Evolutionary conservation across 495 filamentous ascomycete genomes (phyloP).

Genomic region (Penicillium chermesinum): DNA sequence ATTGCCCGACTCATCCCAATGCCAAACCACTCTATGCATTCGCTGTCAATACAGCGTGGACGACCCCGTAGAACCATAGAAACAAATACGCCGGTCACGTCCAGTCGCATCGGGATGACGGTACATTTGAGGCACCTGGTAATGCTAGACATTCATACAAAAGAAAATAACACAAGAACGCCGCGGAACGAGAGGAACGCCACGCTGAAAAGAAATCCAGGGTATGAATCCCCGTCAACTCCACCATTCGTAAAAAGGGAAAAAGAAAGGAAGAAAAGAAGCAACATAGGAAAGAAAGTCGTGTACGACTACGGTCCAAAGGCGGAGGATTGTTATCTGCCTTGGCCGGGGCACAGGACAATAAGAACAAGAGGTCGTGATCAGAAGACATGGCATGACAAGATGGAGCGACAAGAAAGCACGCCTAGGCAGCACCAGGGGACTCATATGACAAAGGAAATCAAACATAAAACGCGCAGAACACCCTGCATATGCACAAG

Average conservation of each 20-base stretch:
- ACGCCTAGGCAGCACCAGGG: conserved; percentile 23
- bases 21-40: conserved; percentile 1
- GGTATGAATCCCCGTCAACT: conserved; percentile 18
- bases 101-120: conserved; percentile 12
- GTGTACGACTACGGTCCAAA: not conserved
- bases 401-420: conserved; percentile 13
- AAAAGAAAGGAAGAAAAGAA: conserved; percentile 5
- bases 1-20: not conserved
- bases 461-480: conserved; percentile 25
- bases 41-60: not conserved
- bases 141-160: conserved; percentile 26
- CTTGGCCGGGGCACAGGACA: conserved; percentile 9
- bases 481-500: conserved; percentile 41
- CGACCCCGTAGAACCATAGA: not conserved
- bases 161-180: conserved; percentile 20
- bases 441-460: conserved; percentile 33
- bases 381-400: conserved; percentile 18
- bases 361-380: conserved; percentile 23
- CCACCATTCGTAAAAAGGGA: conserved; percentile 20
- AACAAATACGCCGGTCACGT: conserved; percentile 12
- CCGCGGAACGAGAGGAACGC: conserved; percentile 25
- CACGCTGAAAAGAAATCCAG: conserved; percentile 20
- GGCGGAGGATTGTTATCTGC: not conserved
- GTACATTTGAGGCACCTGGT: conserved; percentile 22
- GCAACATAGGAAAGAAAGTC: not conserved